phyloP scores from a whole-genome alignment of 2,329 filamentous ascomycete genomes.

The Fusarium pseudocircinatum region DNA sequence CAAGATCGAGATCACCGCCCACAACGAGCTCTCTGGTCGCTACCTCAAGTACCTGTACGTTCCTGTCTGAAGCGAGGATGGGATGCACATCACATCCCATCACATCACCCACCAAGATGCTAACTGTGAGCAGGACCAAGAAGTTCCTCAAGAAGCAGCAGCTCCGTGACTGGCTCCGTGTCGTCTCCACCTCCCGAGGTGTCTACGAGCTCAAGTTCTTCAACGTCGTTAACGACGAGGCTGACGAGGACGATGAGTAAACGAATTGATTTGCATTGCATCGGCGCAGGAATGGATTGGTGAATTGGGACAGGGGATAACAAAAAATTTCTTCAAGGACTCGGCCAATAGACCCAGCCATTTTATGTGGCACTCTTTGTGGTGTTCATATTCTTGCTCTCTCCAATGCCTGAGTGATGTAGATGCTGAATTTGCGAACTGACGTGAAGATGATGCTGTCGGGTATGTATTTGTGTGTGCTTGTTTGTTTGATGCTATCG shows the following conservation, averaged over 20 bases:
- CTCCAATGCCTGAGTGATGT: not conserved
- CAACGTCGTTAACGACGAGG: constrained; percentile 99
- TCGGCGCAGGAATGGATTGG: constrained; percentile 46
- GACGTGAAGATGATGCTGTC: not conserved
- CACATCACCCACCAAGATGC: not conserved
- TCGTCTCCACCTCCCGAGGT: constrained; percentile 96
- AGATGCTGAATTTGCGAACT: not conserved
- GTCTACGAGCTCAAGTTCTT: constrained; percentile 99
- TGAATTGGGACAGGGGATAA: constrained; percentile 43
- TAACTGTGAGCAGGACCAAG: constrained; percentile 77
- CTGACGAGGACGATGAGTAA: constrained; percentile 98
- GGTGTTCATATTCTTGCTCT: constrained; percentile 33
- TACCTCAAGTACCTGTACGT: constrained; percentile 99
- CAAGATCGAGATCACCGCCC: constrained; percentile 97
- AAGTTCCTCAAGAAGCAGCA: constrained; percentile 99
- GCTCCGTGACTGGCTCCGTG: constrained; percentile 99
- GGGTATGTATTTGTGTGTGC: not conserved
- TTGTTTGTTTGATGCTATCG: constrained; percentile 3
- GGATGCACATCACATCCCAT: too few species aligned
- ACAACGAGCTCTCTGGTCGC: constrained; percentile 97
- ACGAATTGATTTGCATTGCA: constrained; percentile 48
- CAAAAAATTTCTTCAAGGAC: constrained; percentile 40
- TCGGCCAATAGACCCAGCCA: constrained; percentile 46
- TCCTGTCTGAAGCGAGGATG: constrained; percentile 34
- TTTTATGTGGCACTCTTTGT: constrained; percentile 46